Conservation (phyloP, 352 stramenopile genomes). For the Globisporangium echinulatum region DNA sequence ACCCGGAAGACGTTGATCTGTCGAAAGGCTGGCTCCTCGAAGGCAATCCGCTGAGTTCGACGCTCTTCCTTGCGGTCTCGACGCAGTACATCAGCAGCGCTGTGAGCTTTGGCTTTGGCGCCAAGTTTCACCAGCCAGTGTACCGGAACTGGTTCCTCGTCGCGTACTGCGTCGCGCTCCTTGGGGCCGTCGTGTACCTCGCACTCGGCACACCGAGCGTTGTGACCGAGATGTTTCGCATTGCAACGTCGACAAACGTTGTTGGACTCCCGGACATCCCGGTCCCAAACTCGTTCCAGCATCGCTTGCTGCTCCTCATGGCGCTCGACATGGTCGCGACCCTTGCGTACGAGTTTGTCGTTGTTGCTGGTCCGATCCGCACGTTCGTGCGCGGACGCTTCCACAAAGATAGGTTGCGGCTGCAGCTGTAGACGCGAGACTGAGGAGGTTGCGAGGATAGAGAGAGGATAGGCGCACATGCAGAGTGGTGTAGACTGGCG, state of each 20-base stretch:
- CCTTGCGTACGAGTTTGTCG: conserved; percentile 25
- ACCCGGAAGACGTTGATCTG: conserved; percentile 22
- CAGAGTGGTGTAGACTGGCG: too few species aligned
- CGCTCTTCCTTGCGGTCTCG: conserved; percentile 22
- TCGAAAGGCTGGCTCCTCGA: conserved; percentile 33
- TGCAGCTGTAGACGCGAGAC: conserved; percentile 14
- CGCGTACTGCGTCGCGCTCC: conserved; percentile 20
- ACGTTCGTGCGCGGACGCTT: conserved; percentile 13
- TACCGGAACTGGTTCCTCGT: conserved; percentile 37
- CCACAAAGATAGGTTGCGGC: conserved; percentile 19
- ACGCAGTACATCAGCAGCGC: conserved; percentile 18
- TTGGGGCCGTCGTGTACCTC: conserved; percentile 30
- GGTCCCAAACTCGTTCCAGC: conserved; percentile 32
- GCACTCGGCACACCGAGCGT: conserved; percentile 28
- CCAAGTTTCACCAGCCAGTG: conserved; percentile 33
- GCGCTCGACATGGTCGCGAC: conserved; percentile 18
- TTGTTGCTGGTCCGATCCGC: conserved; percentile 26
- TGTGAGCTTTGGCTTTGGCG: conserved; percentile 30
- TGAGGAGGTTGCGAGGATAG: too few species aligned
- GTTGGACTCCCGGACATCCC: conserved; percentile 36
- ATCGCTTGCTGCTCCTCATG: conserved; percentile 15
- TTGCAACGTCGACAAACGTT: conserved; percentile 45
- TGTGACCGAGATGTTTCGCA: conserved; percentile 39
- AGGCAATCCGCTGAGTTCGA: conserved; percentile 21
- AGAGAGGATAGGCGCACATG: too few species aligned